These are phyloP conservation scores for Nicotiana noctiflora DNA, from an alignment of 257 asterid genomes.

Conservation along the genomic window DNA sequence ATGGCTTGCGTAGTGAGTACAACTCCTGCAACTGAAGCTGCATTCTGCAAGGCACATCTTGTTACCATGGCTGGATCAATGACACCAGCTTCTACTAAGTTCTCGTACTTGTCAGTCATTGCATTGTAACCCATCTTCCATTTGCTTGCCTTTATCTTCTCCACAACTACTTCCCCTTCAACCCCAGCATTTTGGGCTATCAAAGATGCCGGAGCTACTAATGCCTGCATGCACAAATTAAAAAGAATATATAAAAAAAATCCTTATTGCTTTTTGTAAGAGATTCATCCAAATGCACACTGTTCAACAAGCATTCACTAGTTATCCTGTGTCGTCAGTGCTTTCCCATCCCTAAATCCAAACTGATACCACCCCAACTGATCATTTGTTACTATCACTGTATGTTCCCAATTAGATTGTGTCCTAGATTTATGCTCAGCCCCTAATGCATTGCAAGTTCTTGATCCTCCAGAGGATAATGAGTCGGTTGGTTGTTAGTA, in stretches of 20 bases:
- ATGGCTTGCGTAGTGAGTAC: conserved; percentile 97
- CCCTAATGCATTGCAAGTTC: background rate
- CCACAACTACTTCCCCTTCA: conserved; percentile 96
- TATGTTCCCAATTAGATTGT: background rate
- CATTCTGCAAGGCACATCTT: conserved; percentile 70
- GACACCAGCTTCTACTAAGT: conserved; percentile 74
- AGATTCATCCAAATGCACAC: background rate
- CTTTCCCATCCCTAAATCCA: background rate
- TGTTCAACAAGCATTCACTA: background rate
- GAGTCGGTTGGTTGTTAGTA: background rate
- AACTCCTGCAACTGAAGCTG: conserved; percentile 97
- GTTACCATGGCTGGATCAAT: conserved; percentile 98
- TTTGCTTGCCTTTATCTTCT: conserved; percentile 60
- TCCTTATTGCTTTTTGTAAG: background rate
- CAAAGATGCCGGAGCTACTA: conserved; percentile 73
- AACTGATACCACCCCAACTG: background rate
- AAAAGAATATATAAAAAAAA: background rate
- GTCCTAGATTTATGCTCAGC: background rate
- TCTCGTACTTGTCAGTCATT: conserved; percentile 70
- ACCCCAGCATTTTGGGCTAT: conserved; percentile 90
- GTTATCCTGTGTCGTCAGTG: background rate
- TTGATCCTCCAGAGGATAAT: background rate
- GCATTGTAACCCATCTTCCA: conserved; percentile 97
- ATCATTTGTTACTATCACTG: background rate
- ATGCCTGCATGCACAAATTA: conserved; percentile 42